phyloP scores from a whole-genome alignment of 441 rosid species.

The Corymbia citriodora region DNA sequence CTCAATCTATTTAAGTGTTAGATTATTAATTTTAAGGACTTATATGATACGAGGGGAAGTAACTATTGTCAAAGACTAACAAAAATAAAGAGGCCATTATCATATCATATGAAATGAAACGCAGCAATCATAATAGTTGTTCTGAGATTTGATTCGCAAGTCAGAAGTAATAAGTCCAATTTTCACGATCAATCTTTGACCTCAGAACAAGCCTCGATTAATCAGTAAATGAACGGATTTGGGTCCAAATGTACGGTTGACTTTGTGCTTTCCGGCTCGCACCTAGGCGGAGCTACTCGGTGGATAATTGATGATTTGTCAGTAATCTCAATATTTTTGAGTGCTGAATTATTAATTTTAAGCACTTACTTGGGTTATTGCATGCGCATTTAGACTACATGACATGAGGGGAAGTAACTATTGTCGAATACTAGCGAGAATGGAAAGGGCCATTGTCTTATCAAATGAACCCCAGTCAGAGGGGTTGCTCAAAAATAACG shows the following conservation, averaged over 20 bases:
- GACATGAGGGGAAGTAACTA: too few species aligned
- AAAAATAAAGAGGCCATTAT: not conserved
- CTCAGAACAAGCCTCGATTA: not conserved
- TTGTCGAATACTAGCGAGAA: too few species aligned
- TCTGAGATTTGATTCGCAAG: not conserved
- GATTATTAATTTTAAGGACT: not conserved
- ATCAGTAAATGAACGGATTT: not conserved
- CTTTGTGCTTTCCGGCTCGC: accelerated
- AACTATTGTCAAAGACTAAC: accelerated
- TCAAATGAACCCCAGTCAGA: too few species aligned
- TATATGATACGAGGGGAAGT: accelerated
- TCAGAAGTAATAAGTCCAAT: not conserved
- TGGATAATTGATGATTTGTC: too few species aligned
- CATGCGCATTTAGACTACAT: too few species aligned
- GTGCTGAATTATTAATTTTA: too few species aligned
- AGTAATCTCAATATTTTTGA: too few species aligned
- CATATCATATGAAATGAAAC: not conserved
- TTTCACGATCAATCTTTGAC: not conserved
- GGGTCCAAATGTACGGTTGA: accelerated
- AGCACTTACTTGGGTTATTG: too few species aligned
- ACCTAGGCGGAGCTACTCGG: not conserved
- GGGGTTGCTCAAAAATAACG: too few species aligned
- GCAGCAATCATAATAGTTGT: not conserved
- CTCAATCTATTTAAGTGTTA: not conserved
- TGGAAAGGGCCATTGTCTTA: too few species aligned